Conservation (phyloP, 768 basidiomycete species). For the Pisolithus orientalis region DNA sequence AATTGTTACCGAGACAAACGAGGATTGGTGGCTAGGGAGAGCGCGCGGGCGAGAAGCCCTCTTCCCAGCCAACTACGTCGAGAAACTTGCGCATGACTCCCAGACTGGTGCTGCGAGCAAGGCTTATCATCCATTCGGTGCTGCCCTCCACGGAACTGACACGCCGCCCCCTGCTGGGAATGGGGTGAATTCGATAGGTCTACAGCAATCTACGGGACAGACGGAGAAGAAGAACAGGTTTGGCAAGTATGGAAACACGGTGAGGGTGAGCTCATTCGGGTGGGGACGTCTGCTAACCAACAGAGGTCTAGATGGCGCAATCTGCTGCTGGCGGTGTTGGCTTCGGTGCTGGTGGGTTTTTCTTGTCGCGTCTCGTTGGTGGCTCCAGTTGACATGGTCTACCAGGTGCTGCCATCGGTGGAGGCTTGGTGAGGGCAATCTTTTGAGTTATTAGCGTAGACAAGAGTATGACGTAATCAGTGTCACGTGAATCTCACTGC, state of each 20-base stretch:
- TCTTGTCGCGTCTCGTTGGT: neutral
- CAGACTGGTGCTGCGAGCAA: slow-evolving; percentile 1
- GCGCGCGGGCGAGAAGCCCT: slow-evolving; percentile 60
- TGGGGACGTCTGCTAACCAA: slow-evolving; percentile 14
- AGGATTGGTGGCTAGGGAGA: slow-evolving; percentile 83
- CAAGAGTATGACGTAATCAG: neutral
- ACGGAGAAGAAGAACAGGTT: slow-evolving; percentile 52
- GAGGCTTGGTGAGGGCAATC: slow-evolving; percentile 43
- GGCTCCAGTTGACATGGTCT: neutral
- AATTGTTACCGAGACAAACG: slow-evolving; percentile 71
- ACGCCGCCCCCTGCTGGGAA: slow-evolving; percentile 22
- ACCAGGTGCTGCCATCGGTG: slow-evolving; percentile 46
- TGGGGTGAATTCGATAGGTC: slow-evolving; percentile 25
- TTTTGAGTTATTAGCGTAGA: slow-evolving; percentile 27
- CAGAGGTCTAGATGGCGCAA: slow-evolving; percentile 40
- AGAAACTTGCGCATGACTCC: slow-evolving; percentile 36
- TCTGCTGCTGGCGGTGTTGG: slow-evolving; percentile 68
- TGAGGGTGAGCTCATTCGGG: slow-evolving; percentile 20
- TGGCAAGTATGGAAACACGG: slow-evolving; percentile 53
- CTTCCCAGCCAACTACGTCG: slow-evolving; percentile 74
- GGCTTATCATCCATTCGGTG: slow-evolving; percentile 34
- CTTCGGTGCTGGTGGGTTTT: slow-evolving; percentile 61
- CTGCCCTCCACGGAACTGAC: slow-evolving; percentile 29
- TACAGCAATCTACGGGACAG: slow-evolving; percentile 23
- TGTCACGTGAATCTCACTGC: neutral